phyloP scores from a whole-genome alignment of 176 grass and related monocot species.

The Avena atlantica region DNA sequence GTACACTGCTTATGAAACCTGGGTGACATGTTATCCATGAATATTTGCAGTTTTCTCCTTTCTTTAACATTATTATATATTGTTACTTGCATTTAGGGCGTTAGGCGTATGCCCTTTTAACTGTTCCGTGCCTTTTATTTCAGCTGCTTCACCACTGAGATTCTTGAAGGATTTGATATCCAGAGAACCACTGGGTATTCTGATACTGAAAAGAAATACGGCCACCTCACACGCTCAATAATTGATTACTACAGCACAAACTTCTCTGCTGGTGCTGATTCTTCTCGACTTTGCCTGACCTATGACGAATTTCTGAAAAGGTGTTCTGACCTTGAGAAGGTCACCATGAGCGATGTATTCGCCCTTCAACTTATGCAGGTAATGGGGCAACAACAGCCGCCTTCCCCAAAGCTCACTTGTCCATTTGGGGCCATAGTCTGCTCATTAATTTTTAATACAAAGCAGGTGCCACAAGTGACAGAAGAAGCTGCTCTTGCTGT shows the following conservation, averaged over 20 bases:
- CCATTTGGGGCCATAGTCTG: constrained; percentile 28
- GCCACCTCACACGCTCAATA: constrained; percentile 72
- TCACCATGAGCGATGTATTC: constrained; percentile 80
- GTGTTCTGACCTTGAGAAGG: constrained; percentile 69
- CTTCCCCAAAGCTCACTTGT: not conserved
- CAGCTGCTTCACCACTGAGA: constrained; percentile 93
- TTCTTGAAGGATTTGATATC: constrained; percentile 91
- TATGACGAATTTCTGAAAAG: constrained; percentile 66
- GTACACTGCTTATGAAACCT: constrained; percentile 37
- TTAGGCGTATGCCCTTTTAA: not conserved
- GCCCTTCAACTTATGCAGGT: constrained; percentile 99
- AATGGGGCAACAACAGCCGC: constrained; percentile 9
- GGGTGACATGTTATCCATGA: too few species aligned
- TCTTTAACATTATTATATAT: too few species aligned
- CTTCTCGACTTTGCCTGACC: constrained; percentile 55
- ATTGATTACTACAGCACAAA: constrained; percentile 61
- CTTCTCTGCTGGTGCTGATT: constrained; percentile 48
- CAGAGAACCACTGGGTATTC: constrained; percentile 78
- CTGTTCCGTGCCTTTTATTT: constrained; percentile 34
- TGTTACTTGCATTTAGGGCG: too few species aligned
- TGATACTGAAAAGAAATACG: constrained; percentile 70
- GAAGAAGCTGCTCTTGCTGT: constrained; percentile 77
- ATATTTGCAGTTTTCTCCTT: too few species aligned
- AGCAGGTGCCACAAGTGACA: constrained; percentile 84
- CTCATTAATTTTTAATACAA: not conserved